Conservation (phyloP, 805 yeast genomes). For the Tetrapisispora phaffii region DNA sequence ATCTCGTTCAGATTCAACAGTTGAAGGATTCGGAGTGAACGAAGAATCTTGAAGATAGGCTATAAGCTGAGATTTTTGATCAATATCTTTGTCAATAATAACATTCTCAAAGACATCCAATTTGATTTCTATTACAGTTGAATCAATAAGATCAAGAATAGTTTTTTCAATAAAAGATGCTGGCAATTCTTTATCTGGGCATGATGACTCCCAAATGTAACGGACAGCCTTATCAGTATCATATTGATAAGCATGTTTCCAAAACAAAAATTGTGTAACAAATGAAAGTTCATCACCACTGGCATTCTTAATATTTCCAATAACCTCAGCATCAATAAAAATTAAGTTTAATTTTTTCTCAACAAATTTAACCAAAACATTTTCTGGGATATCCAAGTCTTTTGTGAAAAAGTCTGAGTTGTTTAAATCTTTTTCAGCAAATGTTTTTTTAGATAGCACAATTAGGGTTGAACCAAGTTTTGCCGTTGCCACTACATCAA, state of each 20-base stretch:
- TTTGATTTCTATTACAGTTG: conserved; percentile 35
- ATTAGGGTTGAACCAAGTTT: conserved; percentile 48
- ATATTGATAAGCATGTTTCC: conserved; percentile 54
- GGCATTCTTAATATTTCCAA: background rate
- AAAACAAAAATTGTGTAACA: conserved; percentile 71
- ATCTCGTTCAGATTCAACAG: conserved; percentile 27
- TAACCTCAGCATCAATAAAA: conserved; percentile 42
- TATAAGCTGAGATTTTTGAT: conserved; percentile 34
- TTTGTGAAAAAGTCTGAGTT: conserved; percentile 40
- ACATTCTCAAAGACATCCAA: conserved; percentile 11
- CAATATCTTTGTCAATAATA: conserved; percentile 10
- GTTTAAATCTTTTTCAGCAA: conserved; percentile 19
- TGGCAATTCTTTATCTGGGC: conserved; percentile 70
- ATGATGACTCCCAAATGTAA: conserved; percentile 70
- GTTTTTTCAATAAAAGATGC: conserved; percentile 60
- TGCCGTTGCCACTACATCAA: conserved; percentile 55
- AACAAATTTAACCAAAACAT: conserved; percentile 44
- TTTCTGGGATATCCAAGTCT: conserved; percentile 38
- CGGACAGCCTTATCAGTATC: conserved; percentile 40
- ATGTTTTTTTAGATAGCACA: conserved; percentile 29
- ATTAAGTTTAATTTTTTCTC: conserved; percentile 43
- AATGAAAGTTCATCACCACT: conserved; percentile 37
- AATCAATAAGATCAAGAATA: conserved; percentile 46
- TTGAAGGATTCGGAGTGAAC: conserved; percentile 53
- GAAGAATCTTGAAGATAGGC: conserved; percentile 51